Evolutionary conservation across 1,284 basidiomycete genomes (phyloP), one percentile per base, ranked within the genome.

Genomic region (Fomitopsis pinicola): DNA sequence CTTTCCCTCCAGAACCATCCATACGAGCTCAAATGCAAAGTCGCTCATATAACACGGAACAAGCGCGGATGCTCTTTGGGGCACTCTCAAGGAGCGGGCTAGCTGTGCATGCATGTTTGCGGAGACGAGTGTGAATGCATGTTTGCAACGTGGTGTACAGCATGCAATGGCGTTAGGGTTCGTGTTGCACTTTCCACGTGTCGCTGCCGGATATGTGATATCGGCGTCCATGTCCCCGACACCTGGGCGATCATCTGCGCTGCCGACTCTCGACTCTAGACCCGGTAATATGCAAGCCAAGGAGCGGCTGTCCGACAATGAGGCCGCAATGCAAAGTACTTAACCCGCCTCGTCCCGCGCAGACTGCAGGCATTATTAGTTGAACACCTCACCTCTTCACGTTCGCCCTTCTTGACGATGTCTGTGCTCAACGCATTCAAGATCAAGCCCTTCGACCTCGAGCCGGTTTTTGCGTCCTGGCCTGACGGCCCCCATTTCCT

Each of bases 391-490:
- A 38, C 45, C 52, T 19, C 44, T 19, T 61, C 35, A 30, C 56
- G 26, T 54, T 17, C 61, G 50, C 33, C 36, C 40, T 59, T 60
- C 36, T 63, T 66, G 17, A 56, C 67, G 55, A 85, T 91, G 78
- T 54, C 52, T 9, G 52, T 54, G 36, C 81, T 91, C 48, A 83
- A 84, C 68, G 86, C 85, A 57, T 90, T 91, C 81, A 89, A 87
- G 74, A 77, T 89, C 70, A 89, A 90, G 67, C 81, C 86, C 22
- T 89, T 85, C 71, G 82, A 90, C 75, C 82, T 91, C 65, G 82
- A 85, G 64, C 84, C 87, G 36, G 70, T 89, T 64, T 83, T 79
- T 68, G 80, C 79, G 15, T 75, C 82, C 14, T 91, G 89, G 89
- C 75, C 73, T 42, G 79, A 85, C 60, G 84, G 82, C 0, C 88